A percentile compares a stretch with the other conserved stretches of the same genome.
Conservation (phyloP, 192 early-diverging fungal species). For the Linnemannia elongata region DNA sequence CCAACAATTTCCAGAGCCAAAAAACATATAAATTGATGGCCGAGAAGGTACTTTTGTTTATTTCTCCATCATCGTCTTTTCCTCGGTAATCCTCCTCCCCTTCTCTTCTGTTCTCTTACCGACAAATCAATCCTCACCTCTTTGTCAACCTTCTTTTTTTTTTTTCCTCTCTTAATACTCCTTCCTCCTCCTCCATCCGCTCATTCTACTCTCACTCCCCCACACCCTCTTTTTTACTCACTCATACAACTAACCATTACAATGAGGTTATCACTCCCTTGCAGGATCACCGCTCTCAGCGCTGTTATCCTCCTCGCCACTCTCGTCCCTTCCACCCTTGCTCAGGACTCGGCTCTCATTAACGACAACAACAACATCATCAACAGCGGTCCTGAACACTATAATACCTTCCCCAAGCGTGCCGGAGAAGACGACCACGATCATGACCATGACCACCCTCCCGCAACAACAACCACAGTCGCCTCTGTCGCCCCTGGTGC, state of each 20-base stretch:
- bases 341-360: not conserved
- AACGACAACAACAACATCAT: not conserved
- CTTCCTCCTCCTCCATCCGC: not conserved
- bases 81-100: constrained; percentile 12
- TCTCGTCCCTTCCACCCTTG: not conserved
- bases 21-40: not conserved
- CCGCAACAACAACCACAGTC: not conserved
- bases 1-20: not conserved
- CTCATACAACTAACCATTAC: not conserved
- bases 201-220: not conserved
- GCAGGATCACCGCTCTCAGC: not conserved
- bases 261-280: constrained; percentile 6
- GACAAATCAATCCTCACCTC: not conserved
- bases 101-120: not conserved
- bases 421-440: constrained; percentile 31
- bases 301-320: not conserved
- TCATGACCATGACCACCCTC: constrained; percentile 33
- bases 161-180: not conserved
- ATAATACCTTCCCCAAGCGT: constrained; percentile 12
- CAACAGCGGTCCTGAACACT: not conserved
- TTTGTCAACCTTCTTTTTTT: not conserved
- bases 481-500: not conserved
- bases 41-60: not conserved
- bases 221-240: not conserved
- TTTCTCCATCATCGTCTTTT: not conserved